Evolutionary conservation across 2,329 filamentous ascomycete genomes (phyloP).

Genomic region (Zymoseptoria brevis): DNA sequence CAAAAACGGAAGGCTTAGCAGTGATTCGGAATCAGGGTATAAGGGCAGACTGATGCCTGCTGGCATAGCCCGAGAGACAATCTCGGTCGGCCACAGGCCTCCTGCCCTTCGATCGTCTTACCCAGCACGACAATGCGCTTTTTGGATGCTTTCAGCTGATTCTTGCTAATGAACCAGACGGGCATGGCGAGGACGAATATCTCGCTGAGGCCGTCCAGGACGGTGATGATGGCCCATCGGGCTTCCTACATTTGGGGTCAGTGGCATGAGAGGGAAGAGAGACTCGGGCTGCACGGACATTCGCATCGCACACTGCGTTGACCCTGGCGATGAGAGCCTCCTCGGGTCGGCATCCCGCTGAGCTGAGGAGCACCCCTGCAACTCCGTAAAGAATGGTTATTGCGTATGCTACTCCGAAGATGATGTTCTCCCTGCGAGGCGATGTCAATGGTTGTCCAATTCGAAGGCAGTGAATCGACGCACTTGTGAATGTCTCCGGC

Average conservation of each 20-base stretch:
- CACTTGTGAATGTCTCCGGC: constrained; percentile 16
- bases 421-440: constrained; percentile 9
- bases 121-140: constrained; percentile 10
- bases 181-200: constrained; percentile 18
- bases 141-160: constrained; percentile 17
- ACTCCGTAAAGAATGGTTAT: constrained; percentile 12
- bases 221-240: constrained; percentile 15
- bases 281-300: constrained; percentile 7
- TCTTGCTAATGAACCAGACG: constrained; percentile 20
- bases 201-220: constrained; percentile 16
- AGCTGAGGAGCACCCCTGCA: constrained; percentile 14
- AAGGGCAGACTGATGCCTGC: no score
- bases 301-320: constrained; percentile 17
- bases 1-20: no score
- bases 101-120: no score
- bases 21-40: no score
- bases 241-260: constrained; percentile 7
- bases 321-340: constrained; percentile 8
- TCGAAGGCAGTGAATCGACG: not conserved
- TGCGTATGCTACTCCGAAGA: constrained; percentile 14
- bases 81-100: no score
- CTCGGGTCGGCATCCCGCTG: constrained; percentile 14
- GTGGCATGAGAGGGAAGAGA: not conserved
- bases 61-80: no score
- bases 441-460: not conserved